Conservation (phyloP, 129 eudicot species). For the Calendula officinalis region DNA sequence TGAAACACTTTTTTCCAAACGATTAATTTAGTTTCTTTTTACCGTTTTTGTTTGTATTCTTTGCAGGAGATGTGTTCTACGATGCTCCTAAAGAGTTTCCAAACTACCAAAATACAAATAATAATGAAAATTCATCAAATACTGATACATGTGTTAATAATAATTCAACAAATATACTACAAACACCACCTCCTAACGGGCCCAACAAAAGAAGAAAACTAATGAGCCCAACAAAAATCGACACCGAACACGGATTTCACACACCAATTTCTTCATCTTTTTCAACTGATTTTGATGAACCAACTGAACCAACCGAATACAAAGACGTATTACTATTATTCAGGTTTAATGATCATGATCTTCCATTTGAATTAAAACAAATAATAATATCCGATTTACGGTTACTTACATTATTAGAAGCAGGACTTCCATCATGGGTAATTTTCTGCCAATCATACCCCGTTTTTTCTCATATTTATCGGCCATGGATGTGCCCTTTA, state of each 20-base stretch:
- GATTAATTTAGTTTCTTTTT: background rate
- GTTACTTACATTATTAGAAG: slow-evolving; percentile 73
- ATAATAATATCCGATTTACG: slow-evolving; percentile 68
- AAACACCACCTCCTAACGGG: slow-evolving; percentile 55
- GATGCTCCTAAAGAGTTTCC: slow-evolving; percentile 66
- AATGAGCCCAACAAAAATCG: slow-evolving; percentile 35
- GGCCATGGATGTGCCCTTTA: slow-evolving; percentile 99
- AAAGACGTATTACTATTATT: slow-evolving; percentile 72
- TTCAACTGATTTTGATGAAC: slow-evolving; percentile 49
- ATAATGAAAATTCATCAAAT: slow-evolving; percentile 27
- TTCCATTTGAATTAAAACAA: slow-evolving; percentile 67
- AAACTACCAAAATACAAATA: slow-evolving; percentile 15
- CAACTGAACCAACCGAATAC: slow-evolving; percentile 49
- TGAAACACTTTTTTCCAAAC: background rate
- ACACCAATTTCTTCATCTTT: slow-evolving; percentile 35
- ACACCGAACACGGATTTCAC: slow-evolving; percentile 28
- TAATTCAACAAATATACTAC: background rate
- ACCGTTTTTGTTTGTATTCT: slow-evolving; percentile 2
- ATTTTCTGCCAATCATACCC: slow-evolving; percentile 94
- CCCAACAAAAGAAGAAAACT: slow-evolving; percentile 84
- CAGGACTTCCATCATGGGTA: slow-evolving; percentile 99
- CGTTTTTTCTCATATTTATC: slow-evolving; percentile 77
- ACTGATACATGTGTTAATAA: background rate
- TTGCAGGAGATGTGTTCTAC: slow-evolving; percentile 71
- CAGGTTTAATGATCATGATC: slow-evolving; percentile 70